Evolutionary conservation across 2,329 filamentous ascomycete species (phyloP).

Genomic region (Pestalotiopsis sp.): DNA sequence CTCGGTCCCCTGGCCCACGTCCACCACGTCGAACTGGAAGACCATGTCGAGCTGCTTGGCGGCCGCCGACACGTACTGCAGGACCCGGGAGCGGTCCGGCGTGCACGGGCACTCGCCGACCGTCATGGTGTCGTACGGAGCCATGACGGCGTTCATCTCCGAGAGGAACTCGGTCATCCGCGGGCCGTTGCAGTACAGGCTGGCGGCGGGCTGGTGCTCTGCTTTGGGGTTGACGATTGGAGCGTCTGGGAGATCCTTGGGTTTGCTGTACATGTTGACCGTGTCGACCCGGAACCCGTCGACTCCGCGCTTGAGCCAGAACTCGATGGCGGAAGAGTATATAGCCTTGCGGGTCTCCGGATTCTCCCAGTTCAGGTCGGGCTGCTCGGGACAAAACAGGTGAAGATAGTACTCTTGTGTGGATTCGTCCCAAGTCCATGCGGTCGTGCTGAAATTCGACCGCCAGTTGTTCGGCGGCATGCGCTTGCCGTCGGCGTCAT

Average conservation of each 20-base stretch:
- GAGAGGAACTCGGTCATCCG: slow-evolving; percentile 52
- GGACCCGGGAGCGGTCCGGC: slow-evolving; percentile 42
- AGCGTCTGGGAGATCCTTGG: slow-evolving; percentile 55
- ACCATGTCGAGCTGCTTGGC: slow-evolving; percentile 50
- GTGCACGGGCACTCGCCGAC: slow-evolving; percentile 54
- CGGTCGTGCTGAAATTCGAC: slow-evolving; percentile 41
- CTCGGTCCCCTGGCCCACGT: slow-evolving; percentile 39
- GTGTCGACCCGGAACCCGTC: slow-evolving; percentile 69
- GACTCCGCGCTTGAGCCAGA: slow-evolving; percentile 71
- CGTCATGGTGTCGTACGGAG: slow-evolving; percentile 52
- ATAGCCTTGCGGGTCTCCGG: slow-evolving; percentile 63
- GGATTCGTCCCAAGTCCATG: slow-evolving; percentile 50
- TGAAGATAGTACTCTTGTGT: slow-evolving; percentile 61
- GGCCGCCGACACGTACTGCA: slow-evolving; percentile 46
- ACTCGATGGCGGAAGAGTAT: slow-evolving; percentile 66
- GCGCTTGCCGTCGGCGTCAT: slow-evolving; percentile 32
- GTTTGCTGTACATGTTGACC: slow-evolving; percentile 68
- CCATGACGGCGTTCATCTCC: slow-evolving; percentile 48
- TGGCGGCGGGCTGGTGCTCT: slow-evolving; percentile 34
- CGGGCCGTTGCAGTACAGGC: slow-evolving; percentile 54
- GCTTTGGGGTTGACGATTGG: slow-evolving; percentile 35
- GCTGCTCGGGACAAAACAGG: slow-evolving; percentile 70
- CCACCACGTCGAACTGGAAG: slow-evolving; percentile 45
- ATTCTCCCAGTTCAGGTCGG: slow-evolving; percentile 79
- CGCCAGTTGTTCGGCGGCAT: slow-evolving; percentile 46